Percentiles rank a stretch among this genome's conserved stretches.
These are phyloP conservation scores for Glycyrrhiza uralensis DNA, from an alignment of 306 rosid genomes.

Conservation along the genomic window DNA sequence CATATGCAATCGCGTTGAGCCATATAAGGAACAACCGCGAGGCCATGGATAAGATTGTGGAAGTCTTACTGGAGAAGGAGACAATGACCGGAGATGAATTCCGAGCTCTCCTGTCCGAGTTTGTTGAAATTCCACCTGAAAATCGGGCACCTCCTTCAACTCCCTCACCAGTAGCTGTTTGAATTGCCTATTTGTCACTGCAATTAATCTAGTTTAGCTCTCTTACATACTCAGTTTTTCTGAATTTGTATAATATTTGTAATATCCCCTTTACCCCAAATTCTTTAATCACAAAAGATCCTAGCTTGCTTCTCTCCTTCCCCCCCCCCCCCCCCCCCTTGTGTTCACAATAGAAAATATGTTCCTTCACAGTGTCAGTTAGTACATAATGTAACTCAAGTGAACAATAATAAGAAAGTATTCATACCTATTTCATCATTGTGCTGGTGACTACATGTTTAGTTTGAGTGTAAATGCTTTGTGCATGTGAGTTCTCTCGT, in stretches of 20 bases:
- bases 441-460: background rate
- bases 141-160: conserved; percentile 68
- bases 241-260: conserved; percentile 42
- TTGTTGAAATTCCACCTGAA: conserved; percentile 82
- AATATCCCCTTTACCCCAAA: background rate
- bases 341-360: background rate
- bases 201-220: conserved; percentile 27
- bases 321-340: background rate
- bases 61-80: conserved; percentile 90
- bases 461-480: background rate
- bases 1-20: conserved; percentile 73
- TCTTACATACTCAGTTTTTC: conserved; percentile 17
- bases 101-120: conserved; percentile 83
- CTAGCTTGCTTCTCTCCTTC: background rate
- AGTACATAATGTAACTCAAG: conserved; percentile 1
- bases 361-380: background rate
- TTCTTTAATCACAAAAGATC: background rate
- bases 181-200: conserved; percentile 30
- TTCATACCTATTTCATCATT: background rate
- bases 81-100: conserved; percentile 87
- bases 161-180: conserved; percentile 71
- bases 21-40: conserved; percentile 95
- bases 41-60: conserved; percentile 92
- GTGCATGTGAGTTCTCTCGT: background rate
- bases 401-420: background rate